Percentiles rank a stretch among this genome's conserved stretches.
These are phyloP conservation scores for Chlorophyllum brunneum DNA, from an alignment of 768 basidiomycete genomes.

Conservation along the genomic window DNA sequence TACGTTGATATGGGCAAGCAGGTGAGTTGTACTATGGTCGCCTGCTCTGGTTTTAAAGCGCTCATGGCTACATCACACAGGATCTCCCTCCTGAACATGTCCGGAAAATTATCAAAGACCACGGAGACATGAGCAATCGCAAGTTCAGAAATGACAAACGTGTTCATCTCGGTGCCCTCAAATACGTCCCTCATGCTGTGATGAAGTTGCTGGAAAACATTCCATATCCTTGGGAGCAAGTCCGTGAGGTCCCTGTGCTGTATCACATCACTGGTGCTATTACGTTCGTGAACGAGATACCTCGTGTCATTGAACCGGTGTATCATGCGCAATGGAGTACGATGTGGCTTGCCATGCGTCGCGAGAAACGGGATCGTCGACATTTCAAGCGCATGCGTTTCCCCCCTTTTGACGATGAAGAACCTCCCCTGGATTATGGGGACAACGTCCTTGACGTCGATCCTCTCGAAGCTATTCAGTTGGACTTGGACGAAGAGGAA, in stretches of 20 bases:
- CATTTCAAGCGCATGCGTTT: conserved; percentile 99
- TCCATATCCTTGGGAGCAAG: conserved; percentile 98
- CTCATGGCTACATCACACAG: conserved; percentile 39
- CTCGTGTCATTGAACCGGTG: conserved; percentile 93
- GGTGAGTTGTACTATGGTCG: conserved; percentile 40
- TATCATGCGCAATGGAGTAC: conserved; percentile 99
- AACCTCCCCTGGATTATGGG: conserved; percentile 97
- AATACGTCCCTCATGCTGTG: conserved; percentile 98
- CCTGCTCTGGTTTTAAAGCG: conserved; percentile 7
- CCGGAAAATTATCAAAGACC: conserved; percentile 99
- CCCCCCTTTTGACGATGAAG: conserved; percentile 99
- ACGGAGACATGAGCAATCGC: conserved; percentile 98
- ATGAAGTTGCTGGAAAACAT: conserved; percentile 99
- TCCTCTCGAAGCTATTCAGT: conserved; percentile 94
- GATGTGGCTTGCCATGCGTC: conserved; percentile 99
- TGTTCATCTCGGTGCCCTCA: conserved; percentile 95
- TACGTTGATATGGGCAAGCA: conserved; percentile 93
- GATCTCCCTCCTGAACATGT: conserved; percentile 97
- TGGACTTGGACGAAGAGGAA: conserved; percentile 91
- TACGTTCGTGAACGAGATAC: conserved; percentile 98
- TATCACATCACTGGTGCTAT: conserved; percentile 99
- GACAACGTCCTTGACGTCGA: conserved; percentile 99
- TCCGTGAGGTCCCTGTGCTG: conserved; percentile 95
- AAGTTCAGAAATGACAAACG: conserved; percentile 99
- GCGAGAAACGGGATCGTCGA: conserved; percentile 96